phyloP scores from a whole-genome alignment of 2,329 filamentous ascomycete species.

The Elsinoe perseae region DNA sequence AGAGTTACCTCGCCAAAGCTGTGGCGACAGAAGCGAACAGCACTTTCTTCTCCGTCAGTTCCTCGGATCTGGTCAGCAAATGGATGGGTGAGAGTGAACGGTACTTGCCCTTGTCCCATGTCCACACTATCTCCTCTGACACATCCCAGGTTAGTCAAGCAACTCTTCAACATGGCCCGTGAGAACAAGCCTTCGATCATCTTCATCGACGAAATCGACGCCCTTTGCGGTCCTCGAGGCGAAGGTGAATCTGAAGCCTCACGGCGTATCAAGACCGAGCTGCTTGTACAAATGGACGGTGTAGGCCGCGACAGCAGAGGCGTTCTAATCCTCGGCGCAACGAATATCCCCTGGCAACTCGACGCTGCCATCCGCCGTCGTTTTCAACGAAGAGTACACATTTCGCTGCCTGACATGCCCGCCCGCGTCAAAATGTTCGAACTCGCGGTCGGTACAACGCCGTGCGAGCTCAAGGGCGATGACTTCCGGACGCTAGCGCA shows the following conservation, averaged over 20 bases:
- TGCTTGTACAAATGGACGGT: slow-evolving; percentile 98
- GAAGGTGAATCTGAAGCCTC: slow-evolving; percentile 98
- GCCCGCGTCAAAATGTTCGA: slow-evolving; percentile 94
- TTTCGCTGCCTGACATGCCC: slow-evolving; percentile 78
- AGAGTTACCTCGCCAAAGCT: slow-evolving; percentile 94
- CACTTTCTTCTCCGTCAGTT: slow-evolving; percentile 18
- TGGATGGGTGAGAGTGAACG: slow-evolving; percentile 99
- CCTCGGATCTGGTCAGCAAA: slow-evolving; percentile 76
- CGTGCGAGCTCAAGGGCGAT: slow-evolving; percentile 67
- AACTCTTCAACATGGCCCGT: slow-evolving; percentile 93
- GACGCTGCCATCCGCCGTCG: slow-evolving; percentile 91
- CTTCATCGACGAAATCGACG: slow-evolving; percentile 97
- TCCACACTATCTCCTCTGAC: slow-evolving; percentile 4
- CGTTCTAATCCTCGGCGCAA: slow-evolving; percentile 89
- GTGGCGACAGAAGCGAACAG: slow-evolving; percentile 91
- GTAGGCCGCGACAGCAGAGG: slow-evolving; percentile 93
- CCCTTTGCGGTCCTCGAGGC: slow-evolving; percentile 81
- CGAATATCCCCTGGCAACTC: slow-evolving; percentile 98
- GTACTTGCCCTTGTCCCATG: slow-evolving; percentile 42
- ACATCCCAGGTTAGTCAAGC: slow-evolving; percentile 70
- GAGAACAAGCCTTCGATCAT: slow-evolving; percentile 98
- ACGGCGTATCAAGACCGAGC: slow-evolving; percentile 94
- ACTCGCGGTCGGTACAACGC: slow-evolving; percentile 84
- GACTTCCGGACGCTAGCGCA: slow-evolving; percentile 76
- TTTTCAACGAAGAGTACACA: slow-evolving; percentile 94